Conservation (phyloP, 192 early-diverging fungal species). For the Coemansia sp. region DNA sequence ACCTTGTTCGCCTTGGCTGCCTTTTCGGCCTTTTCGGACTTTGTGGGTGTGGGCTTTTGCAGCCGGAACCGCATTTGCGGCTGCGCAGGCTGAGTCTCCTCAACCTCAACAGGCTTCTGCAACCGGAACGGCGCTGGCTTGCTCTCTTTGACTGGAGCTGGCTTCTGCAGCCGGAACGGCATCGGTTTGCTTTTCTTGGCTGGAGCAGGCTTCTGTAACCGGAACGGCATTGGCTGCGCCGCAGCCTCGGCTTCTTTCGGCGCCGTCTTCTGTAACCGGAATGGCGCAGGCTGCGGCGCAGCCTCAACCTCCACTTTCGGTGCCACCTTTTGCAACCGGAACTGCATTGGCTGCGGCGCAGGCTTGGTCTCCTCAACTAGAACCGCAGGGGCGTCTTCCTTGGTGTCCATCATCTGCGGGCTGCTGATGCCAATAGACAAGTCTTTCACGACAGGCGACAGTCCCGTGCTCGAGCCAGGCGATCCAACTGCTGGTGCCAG, state of each 20-base stretch:
- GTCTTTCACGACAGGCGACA: constrained; percentile 45
- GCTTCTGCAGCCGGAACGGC: constrained; percentile 8
- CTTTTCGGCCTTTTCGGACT: constrained; percentile 4
- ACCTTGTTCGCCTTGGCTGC: constrained; percentile 13
- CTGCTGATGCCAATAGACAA: constrained; percentile 25
- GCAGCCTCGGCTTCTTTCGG: background rate
- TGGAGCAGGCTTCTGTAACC: background rate
- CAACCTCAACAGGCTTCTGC: background rate
- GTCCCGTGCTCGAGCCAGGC: constrained; percentile 32
- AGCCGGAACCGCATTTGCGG: constrained; percentile 26
- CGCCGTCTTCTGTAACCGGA: constrained; percentile 4
- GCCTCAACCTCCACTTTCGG: constrained; percentile 14
- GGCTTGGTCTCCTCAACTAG: constrained; percentile 1
- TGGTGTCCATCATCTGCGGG: background rate
- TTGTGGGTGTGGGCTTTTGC: constrained; percentile 36
- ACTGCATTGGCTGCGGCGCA: constrained; percentile 13
- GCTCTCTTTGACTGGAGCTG: background rate
- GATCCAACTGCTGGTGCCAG: background rate
- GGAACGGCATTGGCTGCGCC: background rate
- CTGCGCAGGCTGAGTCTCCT: background rate
- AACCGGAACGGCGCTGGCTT: background rate
- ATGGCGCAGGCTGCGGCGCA: constrained; percentile 1
- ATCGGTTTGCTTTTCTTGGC: background rate
- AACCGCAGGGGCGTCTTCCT: background rate
- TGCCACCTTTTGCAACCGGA: constrained; percentile 41